A percentile compares a stretch with the other conserved stretches of the same genome.
phyloP scores from a whole-genome alignment of 345 rosid genomes.

The Euclidium syriacum region DNA sequence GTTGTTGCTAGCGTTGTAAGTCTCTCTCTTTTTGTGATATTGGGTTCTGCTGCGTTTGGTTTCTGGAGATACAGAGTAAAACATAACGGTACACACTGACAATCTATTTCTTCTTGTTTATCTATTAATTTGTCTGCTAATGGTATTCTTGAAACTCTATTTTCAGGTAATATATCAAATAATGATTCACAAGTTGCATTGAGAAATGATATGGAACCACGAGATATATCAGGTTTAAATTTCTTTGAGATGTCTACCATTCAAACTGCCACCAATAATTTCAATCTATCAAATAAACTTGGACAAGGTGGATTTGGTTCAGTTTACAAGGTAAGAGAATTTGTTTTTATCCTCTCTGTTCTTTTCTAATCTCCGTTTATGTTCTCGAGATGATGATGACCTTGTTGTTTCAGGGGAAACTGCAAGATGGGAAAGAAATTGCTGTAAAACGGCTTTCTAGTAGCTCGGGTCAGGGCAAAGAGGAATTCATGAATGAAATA shows the following conservation, averaged over 20 bases:
- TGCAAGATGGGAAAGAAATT: conserved; percentile 14
- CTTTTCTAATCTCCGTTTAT: not conserved
- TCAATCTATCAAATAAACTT: conserved; percentile 9
- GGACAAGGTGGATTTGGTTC: conserved; percentile 24
- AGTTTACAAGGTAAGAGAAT: not conserved
- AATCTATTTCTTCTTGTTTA: not conserved
- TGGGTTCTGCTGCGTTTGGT: not conserved
- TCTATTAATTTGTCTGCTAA: too few species aligned
- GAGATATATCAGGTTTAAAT: not conserved
- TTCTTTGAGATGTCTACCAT: conserved; percentile 1
- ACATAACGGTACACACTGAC: not conserved
- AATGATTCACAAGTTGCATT: not conserved
- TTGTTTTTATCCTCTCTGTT: not conserved
- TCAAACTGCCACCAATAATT: not conserved
- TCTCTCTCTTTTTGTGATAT: not conserved
- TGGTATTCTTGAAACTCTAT: not conserved
- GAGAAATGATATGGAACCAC: not conserved
- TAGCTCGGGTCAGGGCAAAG: conserved; percentile 30
- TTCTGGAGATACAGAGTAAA: not conserved
- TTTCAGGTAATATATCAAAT: not conserved
- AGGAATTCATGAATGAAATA: conserved; percentile 49
- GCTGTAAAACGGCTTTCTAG: not conserved
- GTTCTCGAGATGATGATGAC: too few species aligned
- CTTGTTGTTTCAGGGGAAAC: not conserved
- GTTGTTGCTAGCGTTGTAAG: not conserved